phyloP scores from a whole-genome alignment of 257 asterid species.

The Hygrophila difformis region DNA sequence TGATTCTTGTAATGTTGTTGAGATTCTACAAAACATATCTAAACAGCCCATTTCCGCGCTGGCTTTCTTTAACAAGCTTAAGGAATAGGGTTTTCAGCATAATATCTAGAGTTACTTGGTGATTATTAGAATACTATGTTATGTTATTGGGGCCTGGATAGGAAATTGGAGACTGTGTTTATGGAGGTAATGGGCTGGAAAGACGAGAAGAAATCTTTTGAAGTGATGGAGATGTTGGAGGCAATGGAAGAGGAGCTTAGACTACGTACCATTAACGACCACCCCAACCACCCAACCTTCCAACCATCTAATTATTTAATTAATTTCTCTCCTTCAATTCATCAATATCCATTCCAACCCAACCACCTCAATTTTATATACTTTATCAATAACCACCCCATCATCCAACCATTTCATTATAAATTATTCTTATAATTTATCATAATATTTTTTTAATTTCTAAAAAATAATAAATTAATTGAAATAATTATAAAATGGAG shows the following conservation, averaged over 20 bases:
- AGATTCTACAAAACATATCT: constrained; percentile 43
- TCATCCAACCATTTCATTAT: too few relatives aligned
- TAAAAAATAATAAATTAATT: too few relatives aligned
- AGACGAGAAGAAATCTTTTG: constrained; percentile 34
- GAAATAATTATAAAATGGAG: too few relatives aligned
- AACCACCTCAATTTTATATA: too few relatives aligned
- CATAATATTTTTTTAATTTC: too few relatives aligned
- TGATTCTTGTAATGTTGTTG: constrained; percentile 35
- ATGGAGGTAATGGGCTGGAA: constrained; percentile 34
- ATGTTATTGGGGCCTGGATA: constrained; percentile 40
- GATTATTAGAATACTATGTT: constrained; percentile 55
- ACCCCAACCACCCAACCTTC: too few relatives aligned
- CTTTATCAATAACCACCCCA: too few relatives aligned
- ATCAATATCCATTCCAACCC: too few relatives aligned
- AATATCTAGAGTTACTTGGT: constrained; percentile 45
- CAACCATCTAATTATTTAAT: too few relatives aligned
- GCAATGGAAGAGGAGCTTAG: constrained; percentile 48
- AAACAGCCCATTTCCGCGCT: constrained; percentile 44
- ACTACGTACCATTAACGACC: too few relatives aligned
- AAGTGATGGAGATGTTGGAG: constrained; percentile 48
- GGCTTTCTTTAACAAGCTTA: constrained; percentile 34
- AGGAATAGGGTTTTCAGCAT: constrained; percentile 43
- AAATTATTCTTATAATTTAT: too few relatives aligned
- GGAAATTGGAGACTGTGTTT: constrained; percentile 42
- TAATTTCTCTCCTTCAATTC: too few relatives aligned